These are phyloP conservation scores for Plantago lanceolata DNA, from an alignment of 305 asterid genomes.

Conservation along the genomic window DNA sequence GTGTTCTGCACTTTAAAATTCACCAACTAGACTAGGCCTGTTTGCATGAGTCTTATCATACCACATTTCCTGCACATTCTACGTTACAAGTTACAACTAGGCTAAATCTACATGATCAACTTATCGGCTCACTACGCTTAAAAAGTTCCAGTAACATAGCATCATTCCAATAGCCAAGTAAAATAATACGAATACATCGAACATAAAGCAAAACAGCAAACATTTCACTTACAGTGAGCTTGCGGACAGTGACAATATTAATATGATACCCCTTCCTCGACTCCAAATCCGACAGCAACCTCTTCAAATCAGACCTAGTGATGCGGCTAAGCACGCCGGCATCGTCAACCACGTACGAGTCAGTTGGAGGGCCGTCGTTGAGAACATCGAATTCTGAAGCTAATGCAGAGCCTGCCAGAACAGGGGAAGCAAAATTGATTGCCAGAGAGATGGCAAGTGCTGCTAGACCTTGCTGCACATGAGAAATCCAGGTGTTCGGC, in stretches of 20 bases:
- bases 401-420: conserved; percentile 46
- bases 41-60: not conserved
- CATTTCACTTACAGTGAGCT: conserved; percentile 72
- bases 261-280: conserved; percentile 81
- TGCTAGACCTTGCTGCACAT: conserved; percentile 69
- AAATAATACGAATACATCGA: not conserved
- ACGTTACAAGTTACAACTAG: too few relatives aligned
- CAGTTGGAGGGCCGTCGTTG: conserved; percentile 78
- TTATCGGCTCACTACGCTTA: not conserved
- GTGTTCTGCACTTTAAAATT: too few relatives aligned
- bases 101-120: too few relatives aligned
- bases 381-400: conserved; percentile 89
- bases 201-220: conserved; percentile 1
- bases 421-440: conserved; percentile 56
- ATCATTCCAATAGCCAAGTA: not conserved
- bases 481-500: conserved; percentile 58
- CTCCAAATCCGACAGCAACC: conserved; percentile 80
- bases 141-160: too few relatives aligned
- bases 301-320: conserved; percentile 79
- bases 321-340: conserved; percentile 94
- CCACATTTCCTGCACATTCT: not conserved
- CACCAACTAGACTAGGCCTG: not conserved
- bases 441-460: conserved; percentile 84
- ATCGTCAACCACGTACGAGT: conserved; percentile 72
- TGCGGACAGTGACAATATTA: conserved; percentile 82